Conservation (phyloP, 495 filamentous ascomycete species). For the Aspergillus leporis region DNA sequence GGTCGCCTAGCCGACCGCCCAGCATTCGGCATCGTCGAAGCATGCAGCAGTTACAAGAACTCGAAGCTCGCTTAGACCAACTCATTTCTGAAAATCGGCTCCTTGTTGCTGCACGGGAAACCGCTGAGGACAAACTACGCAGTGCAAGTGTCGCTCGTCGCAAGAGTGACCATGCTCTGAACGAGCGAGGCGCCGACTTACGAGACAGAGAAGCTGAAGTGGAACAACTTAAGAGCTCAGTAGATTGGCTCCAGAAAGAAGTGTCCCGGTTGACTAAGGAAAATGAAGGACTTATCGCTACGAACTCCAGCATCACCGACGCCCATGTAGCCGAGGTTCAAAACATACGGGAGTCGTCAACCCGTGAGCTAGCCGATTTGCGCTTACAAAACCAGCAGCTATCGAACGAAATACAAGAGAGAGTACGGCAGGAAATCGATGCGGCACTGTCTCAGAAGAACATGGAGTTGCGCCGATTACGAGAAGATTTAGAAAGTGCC, state of each 20-base stretch:
- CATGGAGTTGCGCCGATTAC: constrained; percentile 72
- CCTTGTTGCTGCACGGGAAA: constrained; percentile 68
- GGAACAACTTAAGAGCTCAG: constrained; percentile 70
- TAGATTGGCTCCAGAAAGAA: constrained; percentile 78
- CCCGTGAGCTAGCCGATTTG: constrained; percentile 64
- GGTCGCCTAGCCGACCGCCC: constrained; percentile 91
- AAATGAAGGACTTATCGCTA: constrained; percentile 70
- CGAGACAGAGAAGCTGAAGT: constrained; percentile 73
- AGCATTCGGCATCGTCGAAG: constrained; percentile 94
- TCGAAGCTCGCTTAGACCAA: constrained; percentile 74
- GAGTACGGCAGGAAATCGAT: constrained; percentile 61
- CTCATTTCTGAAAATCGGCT: constrained; percentile 77
- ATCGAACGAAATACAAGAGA: constrained; percentile 61
- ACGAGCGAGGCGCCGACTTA: constrained; percentile 55
- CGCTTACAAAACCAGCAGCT: constrained; percentile 59
- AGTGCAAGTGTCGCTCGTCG: constrained; percentile 56
- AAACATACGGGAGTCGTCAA: constrained; percentile 50
- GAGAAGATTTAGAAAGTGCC: constrained; percentile 72
- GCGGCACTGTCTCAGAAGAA: constrained; percentile 70
- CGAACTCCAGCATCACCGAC: constrained; percentile 65
- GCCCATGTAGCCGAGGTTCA: constrained; percentile 66
- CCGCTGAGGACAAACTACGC: constrained; percentile 62
- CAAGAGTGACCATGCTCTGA: constrained; percentile 57
- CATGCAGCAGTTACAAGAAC: constrained; percentile 86
- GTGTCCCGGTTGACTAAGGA: constrained; percentile 69